These are phyloP conservation scores for Serendipita sp. DNA, from an alignment of 768 basidiomycete species.

Conservation along the genomic window DNA sequence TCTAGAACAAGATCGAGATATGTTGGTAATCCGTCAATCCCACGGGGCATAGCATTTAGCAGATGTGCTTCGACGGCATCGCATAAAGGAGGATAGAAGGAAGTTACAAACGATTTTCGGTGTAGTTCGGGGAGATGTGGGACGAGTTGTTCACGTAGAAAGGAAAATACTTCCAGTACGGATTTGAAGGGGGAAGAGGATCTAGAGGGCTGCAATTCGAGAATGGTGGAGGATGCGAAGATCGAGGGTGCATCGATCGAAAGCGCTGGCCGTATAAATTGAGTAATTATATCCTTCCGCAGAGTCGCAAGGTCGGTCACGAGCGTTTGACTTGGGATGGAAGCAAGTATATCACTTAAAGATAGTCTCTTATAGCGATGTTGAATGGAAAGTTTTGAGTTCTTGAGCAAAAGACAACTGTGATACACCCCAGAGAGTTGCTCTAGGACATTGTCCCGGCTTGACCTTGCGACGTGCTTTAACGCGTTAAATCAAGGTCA, in stretches of 20 bases:
- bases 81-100: constrained; percentile 43
- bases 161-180: constrained; percentile 40
- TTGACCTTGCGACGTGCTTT: constrained; percentile 39
- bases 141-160: constrained; percentile 43
- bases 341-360: constrained; percentile 39
- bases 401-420: constrained; percentile 34
- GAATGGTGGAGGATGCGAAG: constrained; percentile 20
- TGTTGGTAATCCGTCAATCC: constrained; percentile 37
- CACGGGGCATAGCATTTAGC: constrained; percentile 36
- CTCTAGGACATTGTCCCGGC: constrained; percentile 46
- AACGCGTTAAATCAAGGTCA: not conserved
- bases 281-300: constrained; percentile 42
- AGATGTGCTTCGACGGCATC: constrained; percentile 46
- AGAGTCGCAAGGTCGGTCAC: constrained; percentile 40
- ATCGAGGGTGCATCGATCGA: constrained; percentile 25
- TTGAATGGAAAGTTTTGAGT: constrained; percentile 19
- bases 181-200: constrained; percentile 41
- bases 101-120: constrained; percentile 30
- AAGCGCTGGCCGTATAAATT: constrained; percentile 44
- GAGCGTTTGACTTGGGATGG: constrained; percentile 39
- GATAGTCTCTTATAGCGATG: constrained; percentile 33
- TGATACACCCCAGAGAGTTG: constrained; percentile 53
- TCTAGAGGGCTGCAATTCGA: constrained; percentile 24
- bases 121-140: constrained; percentile 35
- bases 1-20: constrained; percentile 41